These are phyloP conservation scores for Trichoderma sp. DNA, from an alignment of 2,329 filamentous ascomycete species.

Conservation along the genomic window DNA sequence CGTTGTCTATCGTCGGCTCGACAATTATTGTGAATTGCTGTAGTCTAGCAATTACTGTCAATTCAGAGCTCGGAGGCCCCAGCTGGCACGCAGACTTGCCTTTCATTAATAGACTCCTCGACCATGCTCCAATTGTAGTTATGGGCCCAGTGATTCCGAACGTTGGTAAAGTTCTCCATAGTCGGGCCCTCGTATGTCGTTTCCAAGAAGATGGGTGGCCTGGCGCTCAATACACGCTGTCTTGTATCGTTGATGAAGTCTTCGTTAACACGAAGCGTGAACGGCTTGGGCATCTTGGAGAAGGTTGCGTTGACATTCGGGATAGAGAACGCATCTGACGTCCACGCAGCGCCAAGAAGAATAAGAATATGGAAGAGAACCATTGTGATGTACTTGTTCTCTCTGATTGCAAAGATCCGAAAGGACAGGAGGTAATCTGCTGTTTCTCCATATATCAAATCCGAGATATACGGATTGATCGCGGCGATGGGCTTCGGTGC, in stretches of 20 bases:
- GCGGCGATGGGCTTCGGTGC: too few species aligned
- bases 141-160: neutral
- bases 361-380: neutral
- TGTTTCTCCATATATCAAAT: neutral
- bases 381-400: neutral
- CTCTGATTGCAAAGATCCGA: neutral
- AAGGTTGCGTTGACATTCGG: neutral
- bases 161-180: too few species aligned
- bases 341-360: neutral
- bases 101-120: neutral
- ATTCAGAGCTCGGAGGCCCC: too few species aligned
- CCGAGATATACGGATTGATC: too few species aligned
- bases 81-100: neutral
- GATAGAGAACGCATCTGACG: neutral
- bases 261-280: neutral
- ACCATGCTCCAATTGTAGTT: neutral
- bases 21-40: slow-evolving; percentile 2
- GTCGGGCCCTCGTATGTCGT: neutral
- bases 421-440: neutral
- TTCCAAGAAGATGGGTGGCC: neutral
- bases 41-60: neutral
- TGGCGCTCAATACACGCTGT: neutral
- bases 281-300: neutral
- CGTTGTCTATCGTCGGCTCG: neutral
- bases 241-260: slow-evolving; percentile 7